Evolutionary conservation across 2,329 filamentous ascomycete species (phyloP), one percentile per base, ranked within the genome.

Genomic region (Fusarium burgessii): DNA sequence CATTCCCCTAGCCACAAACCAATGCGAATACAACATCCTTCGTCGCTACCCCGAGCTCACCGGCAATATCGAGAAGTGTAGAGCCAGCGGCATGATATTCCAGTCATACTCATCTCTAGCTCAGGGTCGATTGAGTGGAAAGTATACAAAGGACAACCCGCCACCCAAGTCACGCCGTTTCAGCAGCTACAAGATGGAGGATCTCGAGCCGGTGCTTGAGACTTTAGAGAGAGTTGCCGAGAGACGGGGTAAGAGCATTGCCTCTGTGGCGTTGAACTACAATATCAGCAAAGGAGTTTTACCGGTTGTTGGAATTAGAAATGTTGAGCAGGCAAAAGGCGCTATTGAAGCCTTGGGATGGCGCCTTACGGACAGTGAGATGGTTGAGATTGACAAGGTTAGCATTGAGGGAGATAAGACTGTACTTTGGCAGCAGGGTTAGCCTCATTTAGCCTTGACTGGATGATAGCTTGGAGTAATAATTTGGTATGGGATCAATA

Each of bases 1-100:
- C 11, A 52, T 68, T 0, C 65, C 65, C 2, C 50, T 68, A 5
- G 65, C 65, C 0, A 62, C 62, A 0, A 68, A 68, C 3, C 65
- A 68, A 35, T 68, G 62, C 56, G 65, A 66, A 17, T 68, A 66
- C 15, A 68, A 27, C 13, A 38, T 68, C 10, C 17, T 68, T 3
- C 62, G 65, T 1, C 62, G 65, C 0, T 62, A 66, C 12, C 50
- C 65, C 2, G 65, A 66, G 0, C 41, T 68, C 0, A 56, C 43
- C 0, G 65, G 62, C 0, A 67, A 68, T 4, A 66, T 68, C 5
- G 41, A 55, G 18, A 56, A 42, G 9, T 68, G 62, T 13, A 41
- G 58, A 8, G 33, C 51, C 3, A 56, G 32, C 25, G 62, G 42
- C 29, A 66, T 68, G 43, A 57, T 68, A 8, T 68, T 68, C 9